These are phyloP conservation scores for Chrysosporium queenslandicum DNA, from an alignment of 2,329 filamentous ascomycete genomes.

Conservation along the genomic window DNA sequence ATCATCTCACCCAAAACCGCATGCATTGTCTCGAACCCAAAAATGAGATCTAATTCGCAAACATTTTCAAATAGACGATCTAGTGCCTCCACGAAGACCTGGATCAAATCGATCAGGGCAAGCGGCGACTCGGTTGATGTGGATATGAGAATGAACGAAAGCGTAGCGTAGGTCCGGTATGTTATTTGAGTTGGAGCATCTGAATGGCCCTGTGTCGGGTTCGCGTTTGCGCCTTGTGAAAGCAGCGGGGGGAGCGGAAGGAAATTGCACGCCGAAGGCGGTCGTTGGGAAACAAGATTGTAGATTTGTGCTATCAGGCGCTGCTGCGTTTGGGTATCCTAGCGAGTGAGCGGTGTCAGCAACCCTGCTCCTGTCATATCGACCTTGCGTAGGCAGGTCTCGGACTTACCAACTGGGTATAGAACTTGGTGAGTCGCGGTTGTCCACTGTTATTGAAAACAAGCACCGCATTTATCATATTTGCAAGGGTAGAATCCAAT, in stretches of 20 bases:
- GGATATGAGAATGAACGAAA: slow-evolving; percentile 97
- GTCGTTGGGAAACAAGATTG: slow-evolving; percentile 82
- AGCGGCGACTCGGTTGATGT: slow-evolving; percentile 94
- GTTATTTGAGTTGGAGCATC: slow-evolving; percentile 92
- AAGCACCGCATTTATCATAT: slow-evolving; percentile 96
- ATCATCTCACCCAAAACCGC: slow-evolving; percentile 88
- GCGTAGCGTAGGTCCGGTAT: slow-evolving; percentile 94
- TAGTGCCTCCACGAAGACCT: slow-evolving; percentile 93
- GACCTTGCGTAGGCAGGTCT: neutral
- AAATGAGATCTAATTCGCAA: slow-evolving; percentile 95
- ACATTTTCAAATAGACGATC: slow-evolving; percentile 97
- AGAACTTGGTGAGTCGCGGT: slow-evolving; percentile 94
- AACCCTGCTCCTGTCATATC: neutral
- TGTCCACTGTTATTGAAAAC: slow-evolving; percentile 99
- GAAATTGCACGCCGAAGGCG: slow-evolving; percentile 92
- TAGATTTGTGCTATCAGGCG: slow-evolving; percentile 96
- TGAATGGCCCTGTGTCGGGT: slow-evolving; percentile 51
- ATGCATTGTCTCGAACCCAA: slow-evolving; percentile 96
- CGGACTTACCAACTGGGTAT: slow-evolving; percentile 72
- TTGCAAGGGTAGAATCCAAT: too few species aligned
- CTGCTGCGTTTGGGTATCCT: slow-evolving; percentile 97
- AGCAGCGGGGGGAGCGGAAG: slow-evolving; percentile 65
- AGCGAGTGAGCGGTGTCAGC: slow-evolving; percentile 10
- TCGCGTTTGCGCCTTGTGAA: slow-evolving; percentile 42
- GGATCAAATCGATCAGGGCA: slow-evolving; percentile 89